Evolutionary conservation across 306 rosid species (phyloP), one percentile per base, ranked within the genome.

Genomic region (Vigna angularis): DNA sequence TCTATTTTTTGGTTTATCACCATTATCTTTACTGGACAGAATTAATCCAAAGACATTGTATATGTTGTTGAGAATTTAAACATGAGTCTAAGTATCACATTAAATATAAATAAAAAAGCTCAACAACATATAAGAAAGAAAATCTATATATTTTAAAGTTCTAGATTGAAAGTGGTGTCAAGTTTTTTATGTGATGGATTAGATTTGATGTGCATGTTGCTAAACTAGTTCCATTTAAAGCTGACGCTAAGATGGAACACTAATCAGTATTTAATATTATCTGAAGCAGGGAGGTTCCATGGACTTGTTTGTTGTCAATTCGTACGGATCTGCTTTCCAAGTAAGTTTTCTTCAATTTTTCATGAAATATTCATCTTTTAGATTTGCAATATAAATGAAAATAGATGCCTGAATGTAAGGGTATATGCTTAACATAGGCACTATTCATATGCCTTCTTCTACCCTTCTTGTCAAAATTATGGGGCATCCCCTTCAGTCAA

Each of bases 321-420:
- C 98, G 20, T 91, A 85, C 16, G 98, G 98, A 81, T 93, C 97
- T 69, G 97, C 92, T 76, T 93, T 87, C 84, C 97, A 93, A 82
- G 98, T 93, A 83, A 69, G 93, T 77, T 71, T 74, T 75, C 80
- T 57, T 72, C 62, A 66, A 61, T 26, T 50, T 32, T 24, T 78
- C 32, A 15, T 9, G 17, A 52, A 28, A 45, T 55, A 66, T 68
- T 66, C 78, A 65, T 62, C 59, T 66, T 64, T 71, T 40, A 7
- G 11, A 32, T 72, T 16, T n/a, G 12, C 55, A 45, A 66, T 50
- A 70, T 53, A 14, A 49, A 44, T 76, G 36, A 5, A 32, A 67
- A 66, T 49, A 45, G 58, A 69, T 58, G 64, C 74, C 84, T 78
- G 42, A 82, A 34, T 75, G 66, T 65, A 34, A 6, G 26, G 16